These are phyloP conservation scores for Hymenoscyphus albidus DNA, from an alignment of 2,329 filamentous ascomycete species.

Conservation along the genomic window DNA sequence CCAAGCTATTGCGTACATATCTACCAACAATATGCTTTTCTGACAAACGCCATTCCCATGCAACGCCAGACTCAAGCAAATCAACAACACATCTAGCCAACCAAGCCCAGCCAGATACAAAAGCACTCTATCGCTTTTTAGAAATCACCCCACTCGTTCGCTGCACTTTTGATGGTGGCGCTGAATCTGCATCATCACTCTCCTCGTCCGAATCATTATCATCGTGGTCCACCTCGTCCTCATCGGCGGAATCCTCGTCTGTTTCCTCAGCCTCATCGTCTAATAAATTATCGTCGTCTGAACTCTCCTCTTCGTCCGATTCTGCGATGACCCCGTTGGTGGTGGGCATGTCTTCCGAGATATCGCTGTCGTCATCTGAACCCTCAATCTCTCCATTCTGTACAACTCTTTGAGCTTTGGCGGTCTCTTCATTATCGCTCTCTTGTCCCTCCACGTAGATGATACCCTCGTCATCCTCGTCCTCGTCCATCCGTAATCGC, in stretches of 20 bases:
- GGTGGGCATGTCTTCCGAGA: conserved; percentile 38
- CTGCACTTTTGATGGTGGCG: conserved; percentile 31
- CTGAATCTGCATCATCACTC: conserved; percentile 39
- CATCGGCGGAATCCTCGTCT: conserved; percentile 35
- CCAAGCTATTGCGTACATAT: conserved; percentile 13
- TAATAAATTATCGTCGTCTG: conserved; percentile 40
- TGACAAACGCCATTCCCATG: conserved; percentile 30
- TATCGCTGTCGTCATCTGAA: conserved; percentile 33
- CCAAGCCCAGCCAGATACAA: conserved; percentile 3
- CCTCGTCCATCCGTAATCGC: conserved; percentile 38
- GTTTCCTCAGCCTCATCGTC: conserved; percentile 50
- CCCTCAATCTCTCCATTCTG: conserved; percentile 25
- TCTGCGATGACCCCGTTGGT: conserved; percentile 45
- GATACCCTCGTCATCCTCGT: conserved; percentile 54
- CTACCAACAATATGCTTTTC: conserved; percentile 11
- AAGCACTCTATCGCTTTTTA: conserved; percentile 26
- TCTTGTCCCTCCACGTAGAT: conserved; percentile 82
- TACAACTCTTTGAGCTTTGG: conserved; percentile 36
- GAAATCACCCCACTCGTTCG: conserved; percentile 25
- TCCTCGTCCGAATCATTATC: conserved; percentile 43
- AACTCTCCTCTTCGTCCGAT: conserved; percentile 43
- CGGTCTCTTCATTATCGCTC: conserved; percentile 54
- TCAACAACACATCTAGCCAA: conserved; percentile 6
- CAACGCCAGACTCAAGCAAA: conserved; percentile 27
- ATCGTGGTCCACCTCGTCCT: conserved; percentile 45